Conservation (phyloP, 371 early-diverging fungal genomes). For the Furculomyces boomerangus region DNA sequence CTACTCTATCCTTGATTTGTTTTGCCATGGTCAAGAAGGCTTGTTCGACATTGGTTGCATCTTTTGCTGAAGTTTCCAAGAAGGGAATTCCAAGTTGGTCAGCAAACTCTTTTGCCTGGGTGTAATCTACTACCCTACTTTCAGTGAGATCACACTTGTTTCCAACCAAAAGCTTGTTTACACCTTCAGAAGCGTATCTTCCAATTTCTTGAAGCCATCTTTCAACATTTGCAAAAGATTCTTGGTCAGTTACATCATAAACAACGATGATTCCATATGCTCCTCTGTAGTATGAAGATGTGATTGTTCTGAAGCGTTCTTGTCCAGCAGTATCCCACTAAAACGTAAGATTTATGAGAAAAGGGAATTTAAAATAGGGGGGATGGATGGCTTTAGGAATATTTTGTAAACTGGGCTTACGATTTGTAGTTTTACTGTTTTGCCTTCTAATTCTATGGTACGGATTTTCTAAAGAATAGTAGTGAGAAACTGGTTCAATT, state of each 20-base stretch:
- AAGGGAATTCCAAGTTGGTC: slow-evolving; percentile 72
- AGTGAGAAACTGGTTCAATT: not conserved
- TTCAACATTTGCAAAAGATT: slow-evolving; percentile 79
- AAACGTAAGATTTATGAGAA: slow-evolving; percentile 5
- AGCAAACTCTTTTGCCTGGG: slow-evolving; percentile 69
- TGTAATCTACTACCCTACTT: slow-evolving; percentile 63
- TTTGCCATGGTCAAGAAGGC: slow-evolving; percentile 91
- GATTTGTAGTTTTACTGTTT: slow-evolving; percentile 97
- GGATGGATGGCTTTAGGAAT: not conserved
- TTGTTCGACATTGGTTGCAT: slow-evolving; percentile 85
- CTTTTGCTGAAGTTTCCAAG: slow-evolving; percentile 88
- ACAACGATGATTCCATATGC: slow-evolving; percentile 98
- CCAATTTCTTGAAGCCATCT: slow-evolving; percentile 98
- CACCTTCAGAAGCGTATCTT: slow-evolving; percentile 84
- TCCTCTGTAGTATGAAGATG: slow-evolving; percentile 96
- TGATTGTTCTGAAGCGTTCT: slow-evolving; percentile 98
- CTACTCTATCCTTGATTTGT: slow-evolving; percentile 56
- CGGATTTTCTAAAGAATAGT: slow-evolving; percentile 97
- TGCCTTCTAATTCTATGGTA: slow-evolving; percentile 94
- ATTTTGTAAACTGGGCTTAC: slow-evolving; percentile 4
- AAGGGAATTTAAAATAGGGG: not conserved
- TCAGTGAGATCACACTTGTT: slow-evolving; percentile 97
- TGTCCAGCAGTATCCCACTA: slow-evolving; percentile 99
- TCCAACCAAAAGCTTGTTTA: slow-evolving; percentile 94
- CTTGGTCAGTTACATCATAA: slow-evolving; percentile 95